Conservation (phyloP, 2,329 filamentous ascomycete genomes). For the Talaromyces sp. region DNA sequence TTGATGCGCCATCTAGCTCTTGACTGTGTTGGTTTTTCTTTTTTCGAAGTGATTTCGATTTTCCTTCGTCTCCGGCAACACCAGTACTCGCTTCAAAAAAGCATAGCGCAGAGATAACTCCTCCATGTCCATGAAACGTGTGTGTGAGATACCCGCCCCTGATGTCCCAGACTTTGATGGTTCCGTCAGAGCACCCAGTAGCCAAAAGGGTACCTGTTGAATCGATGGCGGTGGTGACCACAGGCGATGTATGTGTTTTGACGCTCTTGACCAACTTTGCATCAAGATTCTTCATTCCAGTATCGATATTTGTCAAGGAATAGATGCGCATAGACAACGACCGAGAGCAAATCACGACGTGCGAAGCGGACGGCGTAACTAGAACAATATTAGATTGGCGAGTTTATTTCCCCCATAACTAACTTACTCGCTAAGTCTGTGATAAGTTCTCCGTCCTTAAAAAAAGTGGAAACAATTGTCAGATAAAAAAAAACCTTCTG, state of each 20-base stretch:
- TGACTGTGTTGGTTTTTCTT: constrained; percentile 30
- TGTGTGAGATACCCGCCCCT: constrained; percentile 85
- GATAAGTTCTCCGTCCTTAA: constrained; percentile 61
- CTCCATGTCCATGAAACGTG: constrained; percentile 88
- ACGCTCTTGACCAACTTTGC: constrained; percentile 68
- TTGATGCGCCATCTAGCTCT: constrained; percentile 35
- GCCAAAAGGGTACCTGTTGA: constrained; percentile 82
- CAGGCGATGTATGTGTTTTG: constrained; percentile 85
- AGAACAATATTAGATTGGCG: constrained; percentile 6
- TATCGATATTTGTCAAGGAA: constrained; percentile 56
- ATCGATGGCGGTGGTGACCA: constrained; percentile 80
- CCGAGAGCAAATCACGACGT: constrained; percentile 85
- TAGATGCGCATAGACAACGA: constrained; percentile 96
- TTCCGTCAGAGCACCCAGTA: constrained; percentile 86
- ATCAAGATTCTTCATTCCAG: constrained; percentile 53
- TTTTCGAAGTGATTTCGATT: constrained; percentile 28
- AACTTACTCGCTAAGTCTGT: constrained; percentile 40
- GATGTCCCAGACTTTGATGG: constrained; percentile 96
- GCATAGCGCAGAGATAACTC: constrained; percentile 80
- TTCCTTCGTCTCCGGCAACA: constrained; percentile 28
- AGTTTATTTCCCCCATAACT: background rate
- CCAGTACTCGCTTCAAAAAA: constrained; percentile 68
- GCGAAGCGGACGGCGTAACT: constrained; percentile 84
- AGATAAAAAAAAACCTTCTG: constrained; percentile 12
- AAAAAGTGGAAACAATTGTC: background rate